Conservation (phyloP, 495 filamentous ascomycete genomes). For the Penicillium crystallinum region DNA sequence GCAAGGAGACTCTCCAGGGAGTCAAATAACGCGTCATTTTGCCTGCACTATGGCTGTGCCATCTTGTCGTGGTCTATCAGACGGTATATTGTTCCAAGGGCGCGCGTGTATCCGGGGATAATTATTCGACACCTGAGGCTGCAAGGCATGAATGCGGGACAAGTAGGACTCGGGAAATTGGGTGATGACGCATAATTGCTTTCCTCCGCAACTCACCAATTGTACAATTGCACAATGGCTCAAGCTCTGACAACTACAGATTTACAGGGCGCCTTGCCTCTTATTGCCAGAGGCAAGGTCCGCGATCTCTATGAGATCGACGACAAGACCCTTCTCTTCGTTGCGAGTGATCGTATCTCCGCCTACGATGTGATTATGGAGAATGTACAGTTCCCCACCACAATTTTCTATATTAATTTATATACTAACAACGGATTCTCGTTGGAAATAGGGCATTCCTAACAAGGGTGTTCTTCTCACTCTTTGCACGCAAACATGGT, state of each 20-base stretch:
- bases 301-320: slow-evolving; percentile 76
- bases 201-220: slow-evolving; percentile 8
- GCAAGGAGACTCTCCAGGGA: slow-evolving; percentile 75
- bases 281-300: slow-evolving; percentile 69
- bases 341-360: slow-evolving; percentile 87
- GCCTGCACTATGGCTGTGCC: slow-evolving; percentile 7
- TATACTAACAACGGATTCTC: background rate
- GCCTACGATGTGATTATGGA: slow-evolving; percentile 90
- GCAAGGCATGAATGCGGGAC: slow-evolving; percentile 14
- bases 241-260: slow-evolving; percentile 48
- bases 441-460: slow-evolving; percentile 61
- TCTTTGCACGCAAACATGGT: slow-evolving; percentile 80
- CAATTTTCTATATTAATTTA: background rate
- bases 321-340: slow-evolving; percentile 73
- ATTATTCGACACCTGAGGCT: slow-evolving; percentile 24
- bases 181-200: slow-evolving; percentile 18
- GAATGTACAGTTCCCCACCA: slow-evolving; percentile 51
- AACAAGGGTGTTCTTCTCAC: slow-evolving; percentile 82
- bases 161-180: slow-evolving; percentile 12
- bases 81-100: slow-evolving; percentile 7
- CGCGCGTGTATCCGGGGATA: slow-evolving; percentile 15
- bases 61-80: slow-evolving; percentile 9
- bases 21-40: slow-evolving; percentile 77
- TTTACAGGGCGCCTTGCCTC: slow-evolving; percentile 49
- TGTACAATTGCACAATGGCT: slow-evolving; percentile 32